These are phyloP conservation scores for Podospora bellae-mahoneyi DNA, from an alignment of 495 filamentous ascomycete species.

Conservation along the genomic window DNA sequence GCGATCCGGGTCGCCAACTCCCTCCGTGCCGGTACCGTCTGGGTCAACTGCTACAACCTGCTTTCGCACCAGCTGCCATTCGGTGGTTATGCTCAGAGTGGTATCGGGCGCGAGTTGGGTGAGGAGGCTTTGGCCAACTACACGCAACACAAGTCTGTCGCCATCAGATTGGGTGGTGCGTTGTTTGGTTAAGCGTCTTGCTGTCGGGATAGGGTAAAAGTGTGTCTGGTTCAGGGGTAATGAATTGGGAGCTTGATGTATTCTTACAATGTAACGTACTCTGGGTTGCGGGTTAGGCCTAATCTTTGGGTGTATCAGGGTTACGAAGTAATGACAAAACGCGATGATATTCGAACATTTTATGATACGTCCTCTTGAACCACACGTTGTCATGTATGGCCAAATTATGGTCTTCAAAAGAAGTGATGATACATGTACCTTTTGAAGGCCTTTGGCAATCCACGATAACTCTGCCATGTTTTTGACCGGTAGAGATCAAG, in stretches of 20 bases:
- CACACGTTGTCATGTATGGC: too few relatives aligned
- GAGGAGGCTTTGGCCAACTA: conserved; percentile 93
- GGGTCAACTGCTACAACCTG: conserved; percentile 86
- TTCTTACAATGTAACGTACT: background rate
- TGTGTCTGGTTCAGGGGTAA: background rate
- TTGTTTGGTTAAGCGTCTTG: conserved; percentile 1
- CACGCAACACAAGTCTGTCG: conserved; percentile 67
- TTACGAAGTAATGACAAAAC: conserved; percentile 6
- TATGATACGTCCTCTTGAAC: background rate
- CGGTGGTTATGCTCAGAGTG: conserved; percentile 90
- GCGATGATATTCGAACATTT: background rate
- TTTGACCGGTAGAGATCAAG: too few relatives aligned
- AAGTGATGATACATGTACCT: too few relatives aligned
- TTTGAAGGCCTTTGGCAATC: too few relatives aligned
- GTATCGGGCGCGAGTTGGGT: conserved; percentile 91
- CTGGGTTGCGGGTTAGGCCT: background rate
- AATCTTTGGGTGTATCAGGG: background rate
- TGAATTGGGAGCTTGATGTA: background rate
- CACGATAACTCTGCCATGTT: too few relatives aligned
- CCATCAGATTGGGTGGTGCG: conserved; percentile 33
- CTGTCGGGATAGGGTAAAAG: background rate
- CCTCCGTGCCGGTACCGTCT: conserved; percentile 86
- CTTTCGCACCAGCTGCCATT: conserved; percentile 75
- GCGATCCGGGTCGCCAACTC: conserved; percentile 82
- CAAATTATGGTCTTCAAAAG: too few relatives aligned